Percentiles rank a stretch among this genome's conserved stretches.
Evolutionary conservation across 768 basidiomycete species (phyloP).

Genomic region (Boletus tylopilopsis): DNA sequence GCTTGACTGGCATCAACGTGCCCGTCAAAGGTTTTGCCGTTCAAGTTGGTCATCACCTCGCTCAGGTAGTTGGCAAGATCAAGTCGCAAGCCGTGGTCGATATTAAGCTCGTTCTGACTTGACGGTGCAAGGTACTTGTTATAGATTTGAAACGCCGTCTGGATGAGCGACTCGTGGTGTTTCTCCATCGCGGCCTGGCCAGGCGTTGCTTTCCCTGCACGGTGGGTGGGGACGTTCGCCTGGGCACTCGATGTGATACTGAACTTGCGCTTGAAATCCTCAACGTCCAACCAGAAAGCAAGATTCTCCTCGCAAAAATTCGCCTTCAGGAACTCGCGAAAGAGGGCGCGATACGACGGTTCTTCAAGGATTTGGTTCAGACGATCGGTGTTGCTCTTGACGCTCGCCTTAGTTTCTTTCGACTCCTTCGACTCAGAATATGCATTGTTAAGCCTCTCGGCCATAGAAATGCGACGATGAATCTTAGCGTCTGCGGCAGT

Average conservation of each 20-base stretch:
- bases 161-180: constrained; percentile 93
- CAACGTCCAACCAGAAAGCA: constrained; percentile 94
- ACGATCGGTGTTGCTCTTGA: constrained; percentile 91
- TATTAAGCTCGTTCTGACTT: constrained; percentile 94
- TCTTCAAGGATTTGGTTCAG: constrained; percentile 92
- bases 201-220: constrained; percentile 50
- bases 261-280: constrained; percentile 96
- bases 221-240: constrained; percentile 43
- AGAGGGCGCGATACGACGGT: constrained; percentile 79
- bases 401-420: constrained; percentile 43
- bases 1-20: constrained; percentile 81
- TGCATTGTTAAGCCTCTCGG: constrained; percentile 58
- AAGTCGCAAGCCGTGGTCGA: constrained; percentile 93
- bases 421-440: constrained; percentile 51
- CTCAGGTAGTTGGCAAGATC: constrained; percentile 92
- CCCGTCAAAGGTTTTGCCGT: constrained; percentile 75
- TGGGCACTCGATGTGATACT: constrained; percentile 91
- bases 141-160: constrained; percentile 91
- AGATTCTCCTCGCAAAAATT: constrained; percentile 99
- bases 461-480: constrained; percentile 74
- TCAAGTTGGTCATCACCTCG: constrained; percentile 76
- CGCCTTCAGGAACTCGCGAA: constrained; percentile 89
- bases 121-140: constrained; percentile 95
- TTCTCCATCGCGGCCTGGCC: constrained; percentile 92
- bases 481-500: constrained; percentile 57